phyloP scores from a whole-genome alignment of 148 eudicot species.

The Suaeda aralocaspica region DNA sequence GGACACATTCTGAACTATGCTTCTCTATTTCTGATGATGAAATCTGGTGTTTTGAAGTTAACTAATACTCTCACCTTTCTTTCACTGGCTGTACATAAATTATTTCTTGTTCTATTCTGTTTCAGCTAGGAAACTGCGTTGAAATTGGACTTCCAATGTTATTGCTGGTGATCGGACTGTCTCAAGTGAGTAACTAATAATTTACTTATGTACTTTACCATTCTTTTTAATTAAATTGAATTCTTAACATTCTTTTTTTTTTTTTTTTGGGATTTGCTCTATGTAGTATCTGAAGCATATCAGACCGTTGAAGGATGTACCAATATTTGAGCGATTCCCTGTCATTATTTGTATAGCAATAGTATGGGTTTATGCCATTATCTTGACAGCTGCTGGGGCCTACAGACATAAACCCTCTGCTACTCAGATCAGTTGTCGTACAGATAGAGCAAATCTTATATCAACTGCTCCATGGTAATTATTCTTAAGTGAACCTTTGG shows the following conservation, averaged over 20 bases:
- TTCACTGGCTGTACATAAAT: slow-evolving; percentile 1
- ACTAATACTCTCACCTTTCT: background rate
- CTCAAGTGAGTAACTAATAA: slow-evolving; percentile 56
- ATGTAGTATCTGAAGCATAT: slow-evolving; percentile 89
- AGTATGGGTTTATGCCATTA: slow-evolving; percentile 81
- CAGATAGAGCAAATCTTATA: slow-evolving; percentile 81
- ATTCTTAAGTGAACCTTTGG: background rate
- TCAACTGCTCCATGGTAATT: slow-evolving; percentile 89
- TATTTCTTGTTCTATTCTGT: slow-evolving; percentile 12
- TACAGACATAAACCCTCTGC: slow-evolving; percentile 51
- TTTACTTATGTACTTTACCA: background rate
- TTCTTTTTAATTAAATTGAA: background rate
- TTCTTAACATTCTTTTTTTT: slow-evolving; percentile 10
- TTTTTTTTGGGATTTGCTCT: slow-evolving; percentile 28
- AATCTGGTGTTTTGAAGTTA: too few relatives aligned
- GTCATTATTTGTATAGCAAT: slow-evolving; percentile 62
- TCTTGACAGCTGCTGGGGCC: slow-evolving; percentile 94
- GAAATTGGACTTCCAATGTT: slow-evolving; percentile 94
- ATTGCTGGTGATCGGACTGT: slow-evolving; percentile 68
- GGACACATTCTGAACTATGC: too few relatives aligned
- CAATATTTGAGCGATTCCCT: slow-evolving; percentile 93
- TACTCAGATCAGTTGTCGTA: slow-evolving; percentile 86
- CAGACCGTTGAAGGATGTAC: slow-evolving; percentile 65
- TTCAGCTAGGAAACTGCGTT: slow-evolving; percentile 85
- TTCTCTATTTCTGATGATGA: background rate